Percentiles rank a stretch among this genome's conserved stretches.
These are phyloP conservation scores for Pseudozyma pruni DNA, from an alignment of 1,284 basidiomycete genomes.

Conservation along the genomic window DNA sequence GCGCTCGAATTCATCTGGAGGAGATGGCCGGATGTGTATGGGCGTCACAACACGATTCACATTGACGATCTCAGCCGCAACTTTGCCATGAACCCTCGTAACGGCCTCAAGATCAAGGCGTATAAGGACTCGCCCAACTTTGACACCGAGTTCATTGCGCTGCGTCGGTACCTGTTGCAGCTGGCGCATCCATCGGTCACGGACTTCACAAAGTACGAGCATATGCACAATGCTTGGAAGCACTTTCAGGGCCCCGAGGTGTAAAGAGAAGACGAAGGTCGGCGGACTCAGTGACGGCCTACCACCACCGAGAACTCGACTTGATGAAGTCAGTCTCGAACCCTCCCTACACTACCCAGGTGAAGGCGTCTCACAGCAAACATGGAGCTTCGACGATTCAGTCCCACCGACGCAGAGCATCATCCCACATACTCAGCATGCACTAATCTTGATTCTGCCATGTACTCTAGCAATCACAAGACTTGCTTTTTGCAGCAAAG, in stretches of 20 bases:
- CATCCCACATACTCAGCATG: too few relatives aligned
- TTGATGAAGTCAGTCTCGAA: too few relatives aligned
- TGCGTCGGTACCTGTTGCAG: constrained; percentile 49
- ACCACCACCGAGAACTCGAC: too few relatives aligned
- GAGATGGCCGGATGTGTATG: constrained; percentile 51
- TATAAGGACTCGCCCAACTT: constrained; percentile 52
- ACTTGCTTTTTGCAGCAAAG: too few relatives aligned
- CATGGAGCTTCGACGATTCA: too few relatives aligned
- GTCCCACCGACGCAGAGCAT: too few relatives aligned
- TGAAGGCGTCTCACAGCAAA: too few relatives aligned
- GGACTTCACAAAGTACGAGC: constrained; percentile 40
- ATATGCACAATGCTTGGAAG: constrained; percentile 43
- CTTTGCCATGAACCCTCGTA: constrained; percentile 84
- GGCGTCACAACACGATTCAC: constrained; percentile 79
- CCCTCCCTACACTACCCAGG: too few relatives aligned
- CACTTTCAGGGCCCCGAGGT: constrained; percentile 37
- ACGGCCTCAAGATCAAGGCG: constrained; percentile 83
- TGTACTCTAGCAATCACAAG: too few relatives aligned
- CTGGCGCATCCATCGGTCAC: constrained; percentile 43
- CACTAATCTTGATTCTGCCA: too few relatives aligned
- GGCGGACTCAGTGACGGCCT: too few relatives aligned
- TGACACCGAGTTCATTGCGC: constrained; percentile 52
- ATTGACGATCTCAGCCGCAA: constrained; percentile 82
- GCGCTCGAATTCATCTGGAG: constrained; percentile 64
- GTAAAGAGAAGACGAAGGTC: background rate